Evolutionary conservation across 345 rosid genomes (phyloP).

Genomic region (Linum tenue): DNA sequence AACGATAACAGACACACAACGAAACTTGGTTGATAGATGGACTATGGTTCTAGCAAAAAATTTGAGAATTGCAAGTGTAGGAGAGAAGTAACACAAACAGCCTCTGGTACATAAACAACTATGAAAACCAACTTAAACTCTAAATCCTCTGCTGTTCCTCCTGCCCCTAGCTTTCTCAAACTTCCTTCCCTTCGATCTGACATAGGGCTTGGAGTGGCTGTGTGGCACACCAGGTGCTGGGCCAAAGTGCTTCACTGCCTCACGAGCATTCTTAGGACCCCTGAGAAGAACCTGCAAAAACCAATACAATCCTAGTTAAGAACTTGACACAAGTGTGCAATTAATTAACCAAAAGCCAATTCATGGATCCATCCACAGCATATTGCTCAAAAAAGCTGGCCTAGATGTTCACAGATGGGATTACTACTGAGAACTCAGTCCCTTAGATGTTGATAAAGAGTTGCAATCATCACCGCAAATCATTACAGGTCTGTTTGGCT

Average conservation of each 20-base stretch:
- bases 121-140: constrained; percentile 29
- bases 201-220: constrained; percentile 85
- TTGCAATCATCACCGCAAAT: constrained; percentile 14
- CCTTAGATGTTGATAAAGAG: constrained; percentile 17
- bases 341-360: not conserved
- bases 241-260: constrained; percentile 96
- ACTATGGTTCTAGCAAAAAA: not conserved
- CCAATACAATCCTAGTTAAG: not conserved
- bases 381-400: no score
- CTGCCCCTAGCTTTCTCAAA: constrained; percentile 86
- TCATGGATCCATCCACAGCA: not conserved
- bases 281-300: constrained; percentile 64
- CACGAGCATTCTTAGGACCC: constrained; percentile 92
- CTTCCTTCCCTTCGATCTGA: constrained; percentile 82
- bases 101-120: not conserved
- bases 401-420: not conserved
- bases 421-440: constrained; percentile 11
- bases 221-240: constrained; percentile 97
- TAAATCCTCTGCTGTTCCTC: constrained; percentile 61
- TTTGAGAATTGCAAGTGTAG: not conserved
- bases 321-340: not conserved
- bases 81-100: constrained; percentile 11
- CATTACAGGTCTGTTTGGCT: constrained; percentile 19
- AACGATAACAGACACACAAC: not conserved
- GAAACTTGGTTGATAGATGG: not conserved